Evolutionary conservation across 179 eudicot species (phyloP), one percentile per base, ranked within the genome.

Genomic region (Beta corolliflora): DNA sequence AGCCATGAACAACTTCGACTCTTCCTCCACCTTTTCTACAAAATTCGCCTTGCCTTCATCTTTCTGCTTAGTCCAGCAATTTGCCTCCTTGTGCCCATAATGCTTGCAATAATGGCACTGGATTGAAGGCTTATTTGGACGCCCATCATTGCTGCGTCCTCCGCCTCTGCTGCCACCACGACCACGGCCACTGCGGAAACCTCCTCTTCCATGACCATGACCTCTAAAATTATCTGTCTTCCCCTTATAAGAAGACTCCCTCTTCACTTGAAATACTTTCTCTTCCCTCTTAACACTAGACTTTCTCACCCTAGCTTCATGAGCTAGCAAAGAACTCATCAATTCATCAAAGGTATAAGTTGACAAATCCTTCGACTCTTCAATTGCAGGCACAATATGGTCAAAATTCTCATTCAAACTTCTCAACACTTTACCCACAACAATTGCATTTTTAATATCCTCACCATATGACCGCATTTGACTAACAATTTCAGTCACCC

Each of bases 261-360:
- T 3, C 63, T 68, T 41, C 36, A 41, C 72, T 44, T 68, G 45
- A 68, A 41, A 68, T 9, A 7, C 72, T 19, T 68, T 29, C 52
- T 31, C 72, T 18, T 58, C 63, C n/a, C 11, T 19, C 63, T 58
- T 58, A 6, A 6, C 19, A 16, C 63, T 58, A 58, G 63, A 4
- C 19, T 58, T 58, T 58, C 19, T 58, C 19, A 58, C 18, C 19
- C 63, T 58, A 58, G n/a, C 63, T 58, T 58, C 63, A 58, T 16
- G 63, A 12, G 63, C 63, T 58, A 58, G 12, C 3, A 58, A 16
- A 18, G 21, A 58, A 16, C 1, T 58, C 72, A 41, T 68, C 19
- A 29, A 29, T 68, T 68, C 72, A 31, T 68, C n/a, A 68, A 68
- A 68, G 59, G 36, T 72, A n/a, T 72, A 53, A 48, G 76, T 72